A percentile compares a stretch with the other conserved stretches of the same genome.
These are phyloP conservation scores for Lentinula detonsa DNA, from an alignment of 768 basidiomycete species.

Conservation along the genomic window DNA sequence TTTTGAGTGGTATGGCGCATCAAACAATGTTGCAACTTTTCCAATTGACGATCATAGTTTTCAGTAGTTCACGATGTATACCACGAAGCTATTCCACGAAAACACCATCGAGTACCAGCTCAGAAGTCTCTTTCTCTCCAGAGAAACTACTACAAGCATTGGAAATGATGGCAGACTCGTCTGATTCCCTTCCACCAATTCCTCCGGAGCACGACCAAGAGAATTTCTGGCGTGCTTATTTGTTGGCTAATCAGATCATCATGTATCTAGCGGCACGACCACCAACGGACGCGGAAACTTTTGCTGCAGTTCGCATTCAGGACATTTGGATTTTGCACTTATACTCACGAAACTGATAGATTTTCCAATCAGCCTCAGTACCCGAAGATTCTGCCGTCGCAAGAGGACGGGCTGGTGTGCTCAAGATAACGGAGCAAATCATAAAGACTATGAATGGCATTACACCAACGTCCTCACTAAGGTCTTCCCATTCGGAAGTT, in stretches of 20 bases:
- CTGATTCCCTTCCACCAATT: background rate
- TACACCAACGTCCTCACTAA: background rate
- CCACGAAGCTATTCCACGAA: background rate
- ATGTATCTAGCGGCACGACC: constrained; percentile 5
- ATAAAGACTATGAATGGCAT: background rate
- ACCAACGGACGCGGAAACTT: background rate
- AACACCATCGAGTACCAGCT: background rate
- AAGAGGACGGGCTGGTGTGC: background rate
- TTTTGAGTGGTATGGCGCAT: background rate
- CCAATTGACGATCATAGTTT: background rate
- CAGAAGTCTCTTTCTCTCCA: background rate
- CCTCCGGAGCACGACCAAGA: background rate
- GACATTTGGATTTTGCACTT: background rate
- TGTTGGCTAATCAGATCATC: constrained; percentile 5
- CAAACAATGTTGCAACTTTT: background rate
- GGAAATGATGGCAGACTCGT: background rate
- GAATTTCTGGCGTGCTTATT: background rate
- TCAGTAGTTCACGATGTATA: background rate
- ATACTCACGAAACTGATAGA: background rate
- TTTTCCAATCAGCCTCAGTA: constrained; percentile 2
- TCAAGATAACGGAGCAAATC: constrained; percentile 1
- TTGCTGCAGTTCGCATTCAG: background rate
- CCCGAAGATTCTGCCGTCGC: background rate
- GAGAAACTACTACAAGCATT: background rate
- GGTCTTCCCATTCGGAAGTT: background rate